Percentiles rank a stretch among this genome's conserved stretches.
phyloP scores from a whole-genome alignment of 176 grass and related monocot species.

The Themeda triandra region DNA sequence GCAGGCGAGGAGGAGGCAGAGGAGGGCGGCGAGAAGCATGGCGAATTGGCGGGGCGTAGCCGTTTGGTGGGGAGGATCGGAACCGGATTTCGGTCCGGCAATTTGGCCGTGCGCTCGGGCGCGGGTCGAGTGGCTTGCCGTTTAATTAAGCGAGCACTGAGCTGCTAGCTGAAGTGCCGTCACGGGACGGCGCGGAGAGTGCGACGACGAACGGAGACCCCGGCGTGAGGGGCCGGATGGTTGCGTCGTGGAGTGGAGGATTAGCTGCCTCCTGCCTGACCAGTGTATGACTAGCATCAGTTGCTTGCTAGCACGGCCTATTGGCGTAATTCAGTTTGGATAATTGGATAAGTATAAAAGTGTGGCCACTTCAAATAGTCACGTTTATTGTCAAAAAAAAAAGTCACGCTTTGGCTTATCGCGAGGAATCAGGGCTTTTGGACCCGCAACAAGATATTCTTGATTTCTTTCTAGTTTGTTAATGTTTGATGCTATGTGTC shows the following conservation, averaged over 20 bases:
- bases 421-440: neutral
- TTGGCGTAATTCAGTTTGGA: neutral
- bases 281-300: neutral
- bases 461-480: neutral
- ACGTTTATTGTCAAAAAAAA: too few species aligned
- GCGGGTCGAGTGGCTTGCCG: neutral
- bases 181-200: neutral
- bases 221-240: neutral
- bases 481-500: neutral
- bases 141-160: neutral
- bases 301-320: neutral
- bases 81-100: constrained; percentile 15
- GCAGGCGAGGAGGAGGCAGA: neutral
- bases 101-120: neutral
- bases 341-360: constrained; percentile 1
- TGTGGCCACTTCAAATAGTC: neutral
- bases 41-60: constrained; percentile 17
- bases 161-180: neutral
- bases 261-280: neutral
- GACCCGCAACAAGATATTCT: neutral
- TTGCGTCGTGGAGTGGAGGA: neutral
- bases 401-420: neutral
- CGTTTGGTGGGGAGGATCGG: neutral
- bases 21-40: constrained; percentile 17
- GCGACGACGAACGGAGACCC: neutral